These are phyloP conservation scores for Pseudogymnoascus sp. DNA, from an alignment of 2,329 filamentous ascomycete genomes.

Conservation along the genomic window DNA sequence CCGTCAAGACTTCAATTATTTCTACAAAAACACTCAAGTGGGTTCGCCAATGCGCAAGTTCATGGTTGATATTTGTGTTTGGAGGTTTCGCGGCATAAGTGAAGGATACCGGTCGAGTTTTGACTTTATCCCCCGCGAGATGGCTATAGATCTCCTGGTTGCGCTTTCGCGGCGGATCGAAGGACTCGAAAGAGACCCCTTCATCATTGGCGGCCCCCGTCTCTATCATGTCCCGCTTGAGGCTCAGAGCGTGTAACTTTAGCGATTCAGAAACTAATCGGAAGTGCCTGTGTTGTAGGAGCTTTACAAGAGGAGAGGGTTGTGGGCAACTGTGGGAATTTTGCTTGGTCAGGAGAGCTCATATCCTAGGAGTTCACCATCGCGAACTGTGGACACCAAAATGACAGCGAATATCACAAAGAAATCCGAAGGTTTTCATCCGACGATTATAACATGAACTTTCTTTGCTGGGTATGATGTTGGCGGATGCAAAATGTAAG, in stretches of 20 bases:
- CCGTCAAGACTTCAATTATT: background rate
- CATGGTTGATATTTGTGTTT: background rate
- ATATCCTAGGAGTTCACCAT: background rate
- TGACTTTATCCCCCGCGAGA: background rate
- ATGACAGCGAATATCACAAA: background rate
- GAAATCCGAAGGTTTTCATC: background rate
- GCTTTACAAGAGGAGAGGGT: background rate
- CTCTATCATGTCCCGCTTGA: background rate
- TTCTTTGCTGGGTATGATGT: background rate
- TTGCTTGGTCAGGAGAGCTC: no score
- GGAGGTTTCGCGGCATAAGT: background rate
- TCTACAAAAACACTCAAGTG: background rate
- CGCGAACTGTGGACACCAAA: background rate
- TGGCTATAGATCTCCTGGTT: background rate
- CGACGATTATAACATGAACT: background rate
- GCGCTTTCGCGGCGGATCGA: background rate
- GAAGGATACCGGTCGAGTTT: background rate
- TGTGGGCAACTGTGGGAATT: background rate
- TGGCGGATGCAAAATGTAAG: background rate
- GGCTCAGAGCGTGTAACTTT: background rate
- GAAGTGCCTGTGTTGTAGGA: background rate
- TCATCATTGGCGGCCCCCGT: no score
- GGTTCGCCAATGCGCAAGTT: background rate
- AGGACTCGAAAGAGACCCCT: background rate
- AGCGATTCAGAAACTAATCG: background rate